Evolutionary conservation across 257 asterid genomes (phyloP).

Genomic region (Anisodus acutangulus): DNA sequence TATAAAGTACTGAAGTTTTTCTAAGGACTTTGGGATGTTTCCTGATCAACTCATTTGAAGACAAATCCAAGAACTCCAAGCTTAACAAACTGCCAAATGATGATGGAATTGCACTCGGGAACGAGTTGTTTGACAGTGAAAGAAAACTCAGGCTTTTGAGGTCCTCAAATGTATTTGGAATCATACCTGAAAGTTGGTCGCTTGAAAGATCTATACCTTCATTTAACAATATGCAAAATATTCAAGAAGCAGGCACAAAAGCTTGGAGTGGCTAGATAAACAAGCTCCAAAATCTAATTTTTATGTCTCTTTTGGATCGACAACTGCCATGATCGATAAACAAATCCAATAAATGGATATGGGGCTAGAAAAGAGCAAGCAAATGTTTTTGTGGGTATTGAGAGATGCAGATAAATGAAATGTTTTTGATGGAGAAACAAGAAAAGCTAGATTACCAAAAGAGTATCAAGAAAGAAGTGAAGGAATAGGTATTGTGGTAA

Average conservation of each 20-base stretch:
- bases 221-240: background rate
- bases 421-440: conserved; percentile 42
- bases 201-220: conserved; percentile 45
- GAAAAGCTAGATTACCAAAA: conserved; percentile 37
- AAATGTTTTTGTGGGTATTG: conserved; percentile 55
- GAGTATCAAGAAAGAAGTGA: conserved; percentile 40
- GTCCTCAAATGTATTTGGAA: too few species aligned
- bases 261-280: conserved; percentile 49
- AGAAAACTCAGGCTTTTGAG: too few species aligned
- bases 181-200: conserved; percentile 39
- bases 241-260: conserved; percentile 30
- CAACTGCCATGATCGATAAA: conserved; percentile 40
- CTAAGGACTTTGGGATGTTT: conserved; percentile 20
- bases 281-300: conserved; percentile 44
- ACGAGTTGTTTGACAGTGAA: too few species aligned
- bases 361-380: conserved; percentile 48
- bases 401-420: conserved; percentile 55
- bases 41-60: background rate
- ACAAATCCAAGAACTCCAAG: too few species aligned
- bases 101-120: too few species aligned
- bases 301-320: conserved; percentile 52
- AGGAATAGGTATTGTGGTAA: conserved; percentile 43
- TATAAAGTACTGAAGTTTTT: conserved; percentile 30
- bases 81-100: too few species aligned
- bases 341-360: conserved; percentile 48